Conservation (phyloP, 441 rosid species). For the Caryocar brasiliense region DNA sequence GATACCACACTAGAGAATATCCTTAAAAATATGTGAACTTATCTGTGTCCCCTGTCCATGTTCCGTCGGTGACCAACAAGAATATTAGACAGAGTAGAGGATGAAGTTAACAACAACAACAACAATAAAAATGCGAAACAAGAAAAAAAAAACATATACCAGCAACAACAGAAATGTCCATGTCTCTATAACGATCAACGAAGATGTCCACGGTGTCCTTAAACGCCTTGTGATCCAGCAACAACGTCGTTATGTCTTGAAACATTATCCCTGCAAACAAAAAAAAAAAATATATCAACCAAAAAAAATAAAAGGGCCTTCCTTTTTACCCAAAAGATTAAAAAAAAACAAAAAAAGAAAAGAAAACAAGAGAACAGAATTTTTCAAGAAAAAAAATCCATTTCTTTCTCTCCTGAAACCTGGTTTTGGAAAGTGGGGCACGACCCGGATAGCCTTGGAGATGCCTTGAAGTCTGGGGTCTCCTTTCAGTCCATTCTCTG, state of each 20-base stretch:
- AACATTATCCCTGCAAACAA: conserved; percentile 71
- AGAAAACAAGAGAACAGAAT: neutral
- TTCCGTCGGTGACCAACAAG: too few relatives aligned
- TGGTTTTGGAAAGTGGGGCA: conserved; percentile 83
- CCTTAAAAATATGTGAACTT: too few relatives aligned
- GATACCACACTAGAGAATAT: too few relatives aligned
- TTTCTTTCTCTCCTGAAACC: too few relatives aligned
- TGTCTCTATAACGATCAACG: conserved; percentile 85
- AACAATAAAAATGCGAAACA: too few relatives aligned
- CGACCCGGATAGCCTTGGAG: conserved; percentile 73
- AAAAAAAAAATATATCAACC: neutral
- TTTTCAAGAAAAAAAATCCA: too few relatives aligned
- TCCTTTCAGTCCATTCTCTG: conserved; percentile 64
- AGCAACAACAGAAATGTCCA: conserved; percentile 89
- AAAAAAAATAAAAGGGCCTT: neutral
- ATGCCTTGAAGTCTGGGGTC: conserved; percentile 70
- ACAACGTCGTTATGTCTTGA: conserved; percentile 85
- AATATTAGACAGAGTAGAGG: too few relatives aligned
- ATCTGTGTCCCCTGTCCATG: too few relatives aligned
- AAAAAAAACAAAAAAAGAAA: neutral
- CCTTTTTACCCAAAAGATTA: neutral
- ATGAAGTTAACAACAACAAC: too few relatives aligned
- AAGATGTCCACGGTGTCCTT: conserved; percentile 83
- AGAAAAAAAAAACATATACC: conserved; percentile 32
- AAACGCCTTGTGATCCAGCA: conserved; percentile 83